phyloP scores from a whole-genome alignment of 2,329 filamentous ascomycete genomes.

The Penicillium sp. region DNA sequence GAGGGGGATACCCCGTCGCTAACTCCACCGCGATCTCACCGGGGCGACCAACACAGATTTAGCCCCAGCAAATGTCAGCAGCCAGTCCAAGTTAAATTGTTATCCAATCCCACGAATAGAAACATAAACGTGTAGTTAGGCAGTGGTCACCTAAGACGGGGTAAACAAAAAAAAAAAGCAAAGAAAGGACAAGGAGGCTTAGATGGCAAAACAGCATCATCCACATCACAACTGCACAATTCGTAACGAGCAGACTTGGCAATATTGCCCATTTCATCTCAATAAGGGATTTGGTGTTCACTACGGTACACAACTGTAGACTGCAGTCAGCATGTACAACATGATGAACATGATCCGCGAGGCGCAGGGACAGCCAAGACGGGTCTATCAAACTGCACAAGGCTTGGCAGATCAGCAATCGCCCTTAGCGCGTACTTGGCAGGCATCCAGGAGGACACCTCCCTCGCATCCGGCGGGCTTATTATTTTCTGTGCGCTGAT shows the following conservation, averaged over 20 bases:
- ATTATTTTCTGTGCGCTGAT: constrained; percentile 24
- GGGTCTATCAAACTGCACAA: constrained; percentile 31
- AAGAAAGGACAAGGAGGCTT: not conserved
- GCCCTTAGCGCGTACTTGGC: constrained; percentile 32
- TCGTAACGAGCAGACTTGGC: not conserved
- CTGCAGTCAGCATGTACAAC: constrained; percentile 24
- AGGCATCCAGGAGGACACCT: constrained; percentile 23
- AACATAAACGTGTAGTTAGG: constrained; percentile 20
- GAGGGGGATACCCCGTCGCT: constrained; percentile 12
- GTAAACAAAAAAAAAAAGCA: constrained; percentile 4
- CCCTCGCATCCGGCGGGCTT: constrained; percentile 26
- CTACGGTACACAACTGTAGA: constrained; percentile 12
- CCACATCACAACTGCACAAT: constrained; percentile 1
- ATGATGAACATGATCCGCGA: constrained; percentile 13
- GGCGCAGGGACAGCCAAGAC: constrained; percentile 27
- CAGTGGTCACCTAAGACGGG: not conserved
- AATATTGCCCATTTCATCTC: constrained; percentile 18
- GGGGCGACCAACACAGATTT: constrained; percentile 19
- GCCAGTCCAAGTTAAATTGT: not conserved
- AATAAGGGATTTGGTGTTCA: constrained; percentile 17
- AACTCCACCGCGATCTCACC: constrained; percentile 26
- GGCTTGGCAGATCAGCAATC: constrained; percentile 34
- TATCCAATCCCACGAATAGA: constrained; percentile 21
- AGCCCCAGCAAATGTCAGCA: not conserved
- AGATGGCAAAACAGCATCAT: not conserved